These are phyloP conservation scores for Hyphodiscus sp. DNA, from an alignment of 2,329 filamentous ascomycete genomes.

Conservation along the genomic window DNA sequence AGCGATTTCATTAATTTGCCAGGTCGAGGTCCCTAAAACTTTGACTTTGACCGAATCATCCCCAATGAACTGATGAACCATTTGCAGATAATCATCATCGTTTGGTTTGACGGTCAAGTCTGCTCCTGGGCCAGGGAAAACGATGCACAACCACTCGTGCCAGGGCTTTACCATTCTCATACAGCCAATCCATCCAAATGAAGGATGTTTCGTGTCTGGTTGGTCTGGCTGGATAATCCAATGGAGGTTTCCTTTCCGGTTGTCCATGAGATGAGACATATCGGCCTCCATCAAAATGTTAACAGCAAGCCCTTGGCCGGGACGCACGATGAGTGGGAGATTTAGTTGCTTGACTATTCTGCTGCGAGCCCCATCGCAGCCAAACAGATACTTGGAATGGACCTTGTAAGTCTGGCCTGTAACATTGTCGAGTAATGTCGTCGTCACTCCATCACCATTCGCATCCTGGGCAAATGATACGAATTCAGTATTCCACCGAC, in stretches of 20 bases:
- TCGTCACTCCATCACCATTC: conserved; percentile 20
- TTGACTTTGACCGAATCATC: conserved; percentile 10
- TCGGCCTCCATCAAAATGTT: conserved; percentile 44
- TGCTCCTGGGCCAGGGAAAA: conserved; percentile 36
- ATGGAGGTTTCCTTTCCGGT: conserved; percentile 50
- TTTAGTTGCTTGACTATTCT: conserved; percentile 37
- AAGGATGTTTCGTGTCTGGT: conserved; percentile 34
- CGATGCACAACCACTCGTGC: conserved; percentile 52
- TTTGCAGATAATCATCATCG: conserved; percentile 37
- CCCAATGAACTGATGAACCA: conserved; percentile 48
- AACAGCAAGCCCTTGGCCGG: conserved; percentile 39
- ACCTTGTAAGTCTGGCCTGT: conserved; percentile 35
- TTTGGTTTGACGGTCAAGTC: conserved; percentile 33
- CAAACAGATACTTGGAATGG: conserved; percentile 55
- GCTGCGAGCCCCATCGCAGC: conserved; percentile 48
- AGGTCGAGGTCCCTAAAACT: not conserved
- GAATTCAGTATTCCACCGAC: conserved; percentile 35
- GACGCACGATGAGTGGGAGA: conserved; percentile 37
- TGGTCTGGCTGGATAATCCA: conserved; percentile 49
- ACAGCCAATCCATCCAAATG: conserved; percentile 43
- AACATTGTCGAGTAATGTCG: conserved; percentile 30
- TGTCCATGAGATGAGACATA: conserved; percentile 39
- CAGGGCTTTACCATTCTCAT: conserved; percentile 56
- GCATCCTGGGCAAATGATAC: conserved; percentile 21
- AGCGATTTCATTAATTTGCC: conserved; percentile 3